Evolutionary conservation across 169 alveolate species (phyloP), one percentile per base, ranked within the genome.

Genomic region (Eimeria sp.): DNA sequence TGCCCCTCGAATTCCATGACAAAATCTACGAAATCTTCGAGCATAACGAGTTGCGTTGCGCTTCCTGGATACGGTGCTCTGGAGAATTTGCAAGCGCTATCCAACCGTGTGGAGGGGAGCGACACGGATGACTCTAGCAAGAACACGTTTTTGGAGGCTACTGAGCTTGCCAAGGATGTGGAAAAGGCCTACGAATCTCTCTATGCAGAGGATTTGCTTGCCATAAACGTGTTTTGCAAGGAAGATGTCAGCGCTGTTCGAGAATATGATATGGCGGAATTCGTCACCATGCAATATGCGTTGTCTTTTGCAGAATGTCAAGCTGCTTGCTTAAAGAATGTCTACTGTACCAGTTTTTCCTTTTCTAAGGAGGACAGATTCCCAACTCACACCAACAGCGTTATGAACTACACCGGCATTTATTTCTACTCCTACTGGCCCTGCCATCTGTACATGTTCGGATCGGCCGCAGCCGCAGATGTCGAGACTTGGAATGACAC

Each of bases 11-110:
- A 65, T 58, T 80, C 96, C 25, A 67, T 93, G 89, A 93, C 96
- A 1, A 80, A 93, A 49, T 34, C 96, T 45, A 57, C 96, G 14
- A 93, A 58, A 89, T 47, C 89, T 1, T n/a, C 96, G 70, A 73
- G 94, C 58, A 65, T 93, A 84, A 93, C 91, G 5, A 88, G 80
- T 58, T 93, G 96, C 67, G 96, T 93, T n/a, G 96, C 96, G 9
- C 20, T 34, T 3, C 96, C 96, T 18, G 96, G 96, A n/a, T 93
- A 25, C 80, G 51, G 82, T 43, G 93, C 93, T 51, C 25, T 87
- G 22, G 93, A 87, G 82, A 87, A 87, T 47, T 45, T 87, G 54
- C 93, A 87, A 30, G 67, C 93, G 5, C 82, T 87, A 22, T 49
- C 83, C 45, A n/a, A 63, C 80, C 76, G 75, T 30, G 93, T 20